phyloP scores from a whole-genome alignment of 345 rosid genomes.

The Carallia pectinifolia region DNA sequence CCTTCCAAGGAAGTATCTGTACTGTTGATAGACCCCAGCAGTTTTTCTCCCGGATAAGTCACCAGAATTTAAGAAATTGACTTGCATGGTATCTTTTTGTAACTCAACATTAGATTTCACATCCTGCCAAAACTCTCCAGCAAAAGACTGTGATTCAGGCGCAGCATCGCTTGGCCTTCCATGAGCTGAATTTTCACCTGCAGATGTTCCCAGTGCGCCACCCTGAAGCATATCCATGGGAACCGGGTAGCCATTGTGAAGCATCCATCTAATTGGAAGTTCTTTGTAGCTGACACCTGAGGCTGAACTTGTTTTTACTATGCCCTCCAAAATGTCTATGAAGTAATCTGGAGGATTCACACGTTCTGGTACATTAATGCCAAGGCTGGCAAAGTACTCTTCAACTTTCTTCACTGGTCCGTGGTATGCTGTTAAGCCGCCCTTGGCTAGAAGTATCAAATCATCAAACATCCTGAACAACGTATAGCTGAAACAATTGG shows the following conservation, averaged over 20 bases:
- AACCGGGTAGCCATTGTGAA: slow-evolving; percentile 85
- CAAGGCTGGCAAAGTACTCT: slow-evolving; percentile 78
- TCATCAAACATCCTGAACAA: slow-evolving; percentile 95
- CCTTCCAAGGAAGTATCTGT: slow-evolving; percentile 94
- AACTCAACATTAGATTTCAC: slow-evolving; percentile 58
- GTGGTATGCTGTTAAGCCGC: slow-evolving; percentile 86
- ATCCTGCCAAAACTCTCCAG: slow-evolving; percentile 89
- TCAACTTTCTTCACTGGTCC: slow-evolving; percentile 96
- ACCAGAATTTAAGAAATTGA: slow-evolving; percentile 43
- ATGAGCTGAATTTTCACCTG: slow-evolving; percentile 50
- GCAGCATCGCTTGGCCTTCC: slow-evolving; percentile 37
- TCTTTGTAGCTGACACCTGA: slow-evolving; percentile 68
- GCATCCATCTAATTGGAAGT: slow-evolving; percentile 97
- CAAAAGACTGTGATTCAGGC: slow-evolving; percentile 52
- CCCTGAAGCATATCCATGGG: slow-evolving; percentile 81
- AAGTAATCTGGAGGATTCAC: slow-evolving; percentile 96
- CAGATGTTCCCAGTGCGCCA: slow-evolving; percentile 50
- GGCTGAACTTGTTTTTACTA: slow-evolving; percentile 51
- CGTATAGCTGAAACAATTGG: slow-evolving; percentile 60
- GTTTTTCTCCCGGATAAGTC: slow-evolving; percentile 72
- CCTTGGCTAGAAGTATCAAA: slow-evolving; percentile 90
- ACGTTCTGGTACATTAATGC: slow-evolving; percentile 85
- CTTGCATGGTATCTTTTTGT: slow-evolving; percentile 56
- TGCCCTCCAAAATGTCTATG: slow-evolving; percentile 94
- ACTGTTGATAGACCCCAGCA: slow-evolving; percentile 67